Base-by-base conservation (phyloP, 179 eudicot species). In the Heliamphora pulchella region DNA sequence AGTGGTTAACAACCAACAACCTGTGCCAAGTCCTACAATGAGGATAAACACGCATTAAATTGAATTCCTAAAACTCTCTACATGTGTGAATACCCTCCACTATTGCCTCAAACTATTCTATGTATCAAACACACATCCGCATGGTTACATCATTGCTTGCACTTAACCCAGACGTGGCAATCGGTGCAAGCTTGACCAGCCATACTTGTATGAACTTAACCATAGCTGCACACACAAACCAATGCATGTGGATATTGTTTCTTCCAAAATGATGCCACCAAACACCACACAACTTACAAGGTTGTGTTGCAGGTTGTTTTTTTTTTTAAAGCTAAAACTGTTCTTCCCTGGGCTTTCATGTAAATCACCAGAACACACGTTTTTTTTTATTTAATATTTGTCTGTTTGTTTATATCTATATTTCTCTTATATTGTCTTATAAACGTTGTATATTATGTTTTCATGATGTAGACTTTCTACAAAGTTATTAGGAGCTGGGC, bases 401-500 rank as follows among this genome's bases (percentile, higher is more conserved):
- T 46, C 41, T 57, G 62, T 69, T 47, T 15, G 8, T n/a, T 8
- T 73, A 1, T 62, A 22, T 20, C 15, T 20, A 51, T 51, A 15
- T 18, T 57, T 8, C 6, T 61, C 43, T 74, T 55, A 5, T 2
- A 44, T 66, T 72, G 78, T 48, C 64, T 59, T 62, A 48, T 54
- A n/a, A 51, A 54, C 62, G 1, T 39, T 66, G 44, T 76, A 64
- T 58, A 68, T 41, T 18, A 7, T 83, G 43, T 41, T 80, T 22
- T 14, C 67, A 11, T 61, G 5, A 44, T 86, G 86, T 76, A 93
- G 98, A 90, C 98, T 61, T 89, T 90, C 81, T 89, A 65, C 83
- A 93, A 93, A 86, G 92, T 90, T 63, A 68, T 93, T 20, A 86
- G 90, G 74, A 90, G 96, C 85, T 93, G 98, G 98, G 90, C 94